Evolutionary conservation across 2,329 filamentous ascomycete species (phyloP).

Genomic region (Neopestalotiopsis rosae): DNA sequence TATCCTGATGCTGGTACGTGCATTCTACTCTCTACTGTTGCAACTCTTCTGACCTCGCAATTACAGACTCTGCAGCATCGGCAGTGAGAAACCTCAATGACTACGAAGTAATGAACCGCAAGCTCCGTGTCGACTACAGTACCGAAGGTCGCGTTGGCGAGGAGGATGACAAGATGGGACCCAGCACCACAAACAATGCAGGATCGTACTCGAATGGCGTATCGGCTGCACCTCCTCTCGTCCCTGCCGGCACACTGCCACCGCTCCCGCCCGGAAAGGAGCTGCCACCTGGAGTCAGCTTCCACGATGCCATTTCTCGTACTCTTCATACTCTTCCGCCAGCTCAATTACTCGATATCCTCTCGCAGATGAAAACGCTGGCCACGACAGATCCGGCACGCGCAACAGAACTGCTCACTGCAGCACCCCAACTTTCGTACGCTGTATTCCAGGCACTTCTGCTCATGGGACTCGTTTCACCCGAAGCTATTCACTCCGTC

Average conservation of each 20-base stretch:
- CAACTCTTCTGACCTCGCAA: not conserved
- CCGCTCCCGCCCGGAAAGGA: conserved; percentile 86
- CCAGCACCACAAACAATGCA: conserved; percentile 25
- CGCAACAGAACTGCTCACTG: conserved; percentile 83
- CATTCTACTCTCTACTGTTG: not conserved
- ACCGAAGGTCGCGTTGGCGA: conserved; percentile 83
- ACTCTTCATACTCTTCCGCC: conserved; percentile 87
- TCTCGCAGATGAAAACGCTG: conserved; percentile 91
- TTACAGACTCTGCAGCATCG: conserved; percentile 77
- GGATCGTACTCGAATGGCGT: conserved; percentile 32
- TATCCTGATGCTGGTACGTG: conserved; percentile 83
- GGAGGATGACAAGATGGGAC: conserved; percentile 48
- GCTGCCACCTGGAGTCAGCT: conserved; percentile 80
- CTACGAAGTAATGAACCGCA: conserved; percentile 92
- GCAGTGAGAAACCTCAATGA: conserved; percentile 96
- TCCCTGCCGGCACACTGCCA: conserved; percentile 65
- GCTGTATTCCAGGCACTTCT: conserved; percentile 94
- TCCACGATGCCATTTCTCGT: conserved; percentile 88
- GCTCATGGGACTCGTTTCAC: conserved; percentile 90
- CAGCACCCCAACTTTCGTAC: conserved; percentile 91
- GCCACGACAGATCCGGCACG: conserved; percentile 82
- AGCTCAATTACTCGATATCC: conserved; percentile 88
- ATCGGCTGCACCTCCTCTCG: conserved; percentile 36
- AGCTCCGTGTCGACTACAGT: conserved; percentile 93
- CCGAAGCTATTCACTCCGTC: conserved; percentile 80